Percentiles rank a stretch among this genome's conserved stretches.
Evolutionary conservation across 2,329 filamentous ascomycete genomes (phyloP).

Genomic region (Dactylellina leptospora): DNA sequence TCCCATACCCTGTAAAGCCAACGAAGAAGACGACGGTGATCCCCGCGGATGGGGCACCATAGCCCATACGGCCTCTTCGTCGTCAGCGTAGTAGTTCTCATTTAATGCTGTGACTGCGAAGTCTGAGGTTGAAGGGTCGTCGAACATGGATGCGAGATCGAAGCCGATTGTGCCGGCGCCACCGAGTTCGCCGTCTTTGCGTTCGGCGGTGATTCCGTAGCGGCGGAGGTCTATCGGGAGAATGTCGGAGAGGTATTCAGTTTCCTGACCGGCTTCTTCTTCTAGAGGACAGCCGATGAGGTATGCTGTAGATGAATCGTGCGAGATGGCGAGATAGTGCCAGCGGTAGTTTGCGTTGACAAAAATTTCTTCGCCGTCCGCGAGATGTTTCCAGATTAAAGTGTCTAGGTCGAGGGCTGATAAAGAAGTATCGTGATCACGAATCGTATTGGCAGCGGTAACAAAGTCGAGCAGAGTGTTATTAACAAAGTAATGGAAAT

Average conservation of each 20-base stretch:
- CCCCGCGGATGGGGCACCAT: conserved; percentile 46
- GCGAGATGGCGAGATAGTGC: conserved; percentile 97
- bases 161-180: conserved; percentile 69
- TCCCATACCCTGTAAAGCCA: conserved; percentile 9
- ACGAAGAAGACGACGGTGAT: conserved; percentile 23
- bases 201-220: conserved; percentile 82
- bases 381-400: conserved; percentile 91
- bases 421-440: conserved; percentile 85
- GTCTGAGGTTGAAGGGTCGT: conserved; percentile 84
- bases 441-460: conserved; percentile 87
- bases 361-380: conserved; percentile 93
- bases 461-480: conserved; percentile 93
- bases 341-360: conserved; percentile 83
- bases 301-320: conserved; percentile 96
- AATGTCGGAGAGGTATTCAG: conserved; percentile 89
- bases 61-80: conserved; percentile 66
- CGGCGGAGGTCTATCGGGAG: conserved; percentile 91
- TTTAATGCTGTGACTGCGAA: conserved; percentile 88
- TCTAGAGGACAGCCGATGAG: conserved; percentile 90
- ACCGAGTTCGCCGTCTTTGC: conserved; percentile 61
- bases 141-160: conserved; percentile 86
- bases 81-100: conserved; percentile 72
- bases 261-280: conserved; percentile 63
- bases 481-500: conserved; percentile 95
- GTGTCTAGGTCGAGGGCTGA: conserved; percentile 87